These are phyloP conservation scores for Elaeagnus macrophylla DNA, from an alignment of 306 rosid genomes.

Conservation along the genomic window DNA sequence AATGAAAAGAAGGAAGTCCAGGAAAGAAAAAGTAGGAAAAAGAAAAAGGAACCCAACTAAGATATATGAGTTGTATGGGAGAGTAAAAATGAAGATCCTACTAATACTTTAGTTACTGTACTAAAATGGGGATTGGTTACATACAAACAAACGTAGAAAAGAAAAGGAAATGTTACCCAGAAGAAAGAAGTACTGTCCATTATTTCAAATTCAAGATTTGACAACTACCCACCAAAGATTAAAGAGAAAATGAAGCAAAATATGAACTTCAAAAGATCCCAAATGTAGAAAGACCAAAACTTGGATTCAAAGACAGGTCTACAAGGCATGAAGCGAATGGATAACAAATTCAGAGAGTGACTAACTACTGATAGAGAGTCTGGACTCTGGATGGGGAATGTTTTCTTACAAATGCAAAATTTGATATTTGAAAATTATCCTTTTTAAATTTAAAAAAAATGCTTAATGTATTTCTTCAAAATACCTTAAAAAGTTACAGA, in stretches of 20 bases:
- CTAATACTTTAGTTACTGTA: constrained; percentile 20
- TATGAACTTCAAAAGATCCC: constrained; percentile 30
- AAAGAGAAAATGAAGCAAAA: constrained; percentile 20
- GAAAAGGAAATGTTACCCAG: constrained; percentile 14
- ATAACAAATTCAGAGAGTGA: constrained; percentile 7
- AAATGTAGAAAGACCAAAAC: constrained; percentile 30
- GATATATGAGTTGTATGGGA: constrained; percentile 16
- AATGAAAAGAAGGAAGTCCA: constrained; percentile 19
- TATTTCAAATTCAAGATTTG: constrained; percentile 31
- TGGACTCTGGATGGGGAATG: too few relatives aligned
- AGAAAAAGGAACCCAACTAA: constrained; percentile 15
- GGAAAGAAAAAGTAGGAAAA: constrained; percentile 3
- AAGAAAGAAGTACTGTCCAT: constrained; percentile 12
- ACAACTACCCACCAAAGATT: constrained; percentile 21
- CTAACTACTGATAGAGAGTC: too few relatives aligned
- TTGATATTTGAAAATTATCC: too few relatives aligned
- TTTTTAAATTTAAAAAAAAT: too few relatives aligned
- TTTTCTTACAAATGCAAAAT: too few relatives aligned
- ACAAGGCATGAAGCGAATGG: constrained; percentile 15
- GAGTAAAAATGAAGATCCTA: constrained; percentile 15
- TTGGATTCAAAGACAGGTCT: constrained; percentile 65
- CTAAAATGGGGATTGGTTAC: constrained; percentile 18
- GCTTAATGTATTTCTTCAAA: too few relatives aligned
- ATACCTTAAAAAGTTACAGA: too few relatives aligned
- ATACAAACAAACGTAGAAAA: constrained; percentile 13